phyloP scores from a whole-genome alignment of 1,139 yeast genomes.

The Spathaspora sp. region DNA sequence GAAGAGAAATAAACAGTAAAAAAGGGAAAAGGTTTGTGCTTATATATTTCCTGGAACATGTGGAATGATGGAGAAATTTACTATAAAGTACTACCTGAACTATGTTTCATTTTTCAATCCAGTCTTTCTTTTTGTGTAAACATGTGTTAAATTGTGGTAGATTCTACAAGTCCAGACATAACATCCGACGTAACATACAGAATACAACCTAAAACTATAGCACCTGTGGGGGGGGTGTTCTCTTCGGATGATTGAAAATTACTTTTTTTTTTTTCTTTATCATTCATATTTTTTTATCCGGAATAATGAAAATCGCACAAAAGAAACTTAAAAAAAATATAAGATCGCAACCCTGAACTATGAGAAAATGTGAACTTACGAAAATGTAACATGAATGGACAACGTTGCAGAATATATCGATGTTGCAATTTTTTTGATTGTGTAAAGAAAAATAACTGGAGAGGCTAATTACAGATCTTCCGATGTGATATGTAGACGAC shows the following conservation, averaged over 20 bases:
- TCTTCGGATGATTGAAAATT: background rate
- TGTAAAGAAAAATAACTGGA: background rate
- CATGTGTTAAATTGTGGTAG: too few species aligned
- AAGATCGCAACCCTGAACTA: background rate
- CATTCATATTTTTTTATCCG: background rate
- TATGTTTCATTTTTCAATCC: background rate
- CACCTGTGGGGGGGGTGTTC: background rate
- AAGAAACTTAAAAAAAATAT: background rate
- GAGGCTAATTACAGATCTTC: background rate
- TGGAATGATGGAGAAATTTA: conserved; percentile 1
- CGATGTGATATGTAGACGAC: background rate
- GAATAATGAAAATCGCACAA: background rate
- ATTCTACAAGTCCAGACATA: too few species aligned
- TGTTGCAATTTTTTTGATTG: conserved; percentile 6
- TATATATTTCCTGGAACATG: background rate
- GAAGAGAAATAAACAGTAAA: background rate
- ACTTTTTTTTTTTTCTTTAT: background rate
- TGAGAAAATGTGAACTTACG: background rate
- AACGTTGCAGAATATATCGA: conserved; percentile 4
- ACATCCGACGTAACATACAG: too few species aligned
- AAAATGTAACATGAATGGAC: conserved; percentile 7
- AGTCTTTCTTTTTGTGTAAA: too few species aligned
- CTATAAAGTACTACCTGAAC: background rate
- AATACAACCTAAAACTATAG: background rate
- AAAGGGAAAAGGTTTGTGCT: background rate